Percentiles rank a stretch among this genome's conserved stretches.
Conservation (phyloP, 495 filamentous ascomycete genomes). For the Aspergillus sparsus region DNA sequence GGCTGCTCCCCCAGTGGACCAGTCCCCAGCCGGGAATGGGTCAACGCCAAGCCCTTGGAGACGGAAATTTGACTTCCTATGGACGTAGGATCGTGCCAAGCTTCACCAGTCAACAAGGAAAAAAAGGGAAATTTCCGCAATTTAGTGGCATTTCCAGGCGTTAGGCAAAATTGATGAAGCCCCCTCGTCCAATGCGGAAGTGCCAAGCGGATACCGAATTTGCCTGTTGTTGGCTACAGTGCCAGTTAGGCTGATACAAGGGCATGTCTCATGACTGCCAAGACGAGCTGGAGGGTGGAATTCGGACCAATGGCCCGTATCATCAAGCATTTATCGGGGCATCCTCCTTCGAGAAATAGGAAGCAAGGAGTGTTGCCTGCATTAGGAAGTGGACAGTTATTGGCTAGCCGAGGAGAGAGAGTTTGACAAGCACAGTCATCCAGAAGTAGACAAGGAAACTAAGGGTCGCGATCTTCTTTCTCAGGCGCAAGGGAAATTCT, state of each 20-base stretch:
- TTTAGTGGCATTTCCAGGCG: neutral
- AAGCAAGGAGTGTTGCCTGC: neutral
- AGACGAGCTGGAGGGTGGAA: neutral
- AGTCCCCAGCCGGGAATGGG: neutral
- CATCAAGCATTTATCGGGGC: neutral
- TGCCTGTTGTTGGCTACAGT: neutral
- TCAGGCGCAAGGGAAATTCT: no score
- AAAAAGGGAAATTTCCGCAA: no score
- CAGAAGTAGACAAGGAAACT: no score
- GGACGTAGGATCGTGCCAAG: no score
- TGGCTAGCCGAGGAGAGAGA: neutral
- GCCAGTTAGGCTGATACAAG: neutral
- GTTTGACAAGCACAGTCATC: no score
- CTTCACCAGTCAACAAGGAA: no score
- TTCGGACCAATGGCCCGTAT: neutral
- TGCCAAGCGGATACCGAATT: neutral
- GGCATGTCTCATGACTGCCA: neutral
- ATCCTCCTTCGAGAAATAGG: conserved; percentile 1
- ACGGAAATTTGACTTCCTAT: no score
- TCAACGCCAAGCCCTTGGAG: neutral
- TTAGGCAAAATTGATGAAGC: neutral
- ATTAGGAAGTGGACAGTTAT: neutral
- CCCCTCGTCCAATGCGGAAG: neutral
- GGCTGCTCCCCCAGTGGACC: neutral
- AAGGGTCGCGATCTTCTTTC: no score